A percentile compares a stretch with the other conserved stretches of the same genome.
Conservation (phyloP, 768 basidiomycete genomes). For the Porpolomopsis calyptriformis region DNA sequence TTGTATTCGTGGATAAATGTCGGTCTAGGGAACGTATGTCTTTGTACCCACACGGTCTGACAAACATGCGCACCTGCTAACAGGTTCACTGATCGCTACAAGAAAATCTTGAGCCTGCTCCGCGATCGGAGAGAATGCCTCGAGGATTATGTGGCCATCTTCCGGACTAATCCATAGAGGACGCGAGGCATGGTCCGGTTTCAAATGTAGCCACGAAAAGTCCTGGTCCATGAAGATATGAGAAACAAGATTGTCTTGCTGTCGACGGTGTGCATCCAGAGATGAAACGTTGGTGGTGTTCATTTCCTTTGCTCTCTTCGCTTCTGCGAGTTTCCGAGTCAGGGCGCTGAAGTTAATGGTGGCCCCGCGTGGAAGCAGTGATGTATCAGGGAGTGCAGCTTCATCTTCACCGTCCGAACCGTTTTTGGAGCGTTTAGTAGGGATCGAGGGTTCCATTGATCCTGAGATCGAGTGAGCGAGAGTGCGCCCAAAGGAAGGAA, state of each 20-base stretch:
- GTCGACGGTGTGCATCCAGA: slow-evolving; percentile 54
- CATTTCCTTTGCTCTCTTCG: slow-evolving; percentile 37
- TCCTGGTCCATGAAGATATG: slow-evolving; percentile 80
- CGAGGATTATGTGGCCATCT: slow-evolving; percentile 88
- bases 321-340: slow-evolving; percentile 66
- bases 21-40: slow-evolving; percentile 47
- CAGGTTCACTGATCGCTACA: slow-evolving; percentile 95
- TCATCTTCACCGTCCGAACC: slow-evolving; percentile 46
- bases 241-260: slow-evolving; percentile 68
- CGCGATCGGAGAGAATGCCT: slow-evolving; percentile 95
- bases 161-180: slow-evolving; percentile 96
- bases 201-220: slow-evolving; percentile 78
- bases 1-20: slow-evolving; percentile 99
- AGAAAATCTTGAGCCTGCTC: slow-evolving; percentile 98
- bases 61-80: slow-evolving; percentile 71
- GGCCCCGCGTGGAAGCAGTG: slow-evolving; percentile 54
- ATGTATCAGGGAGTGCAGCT: slow-evolving; percentile 41
- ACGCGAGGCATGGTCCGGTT: slow-evolving; percentile 82
- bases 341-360: slow-evolving; percentile 86
- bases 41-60: slow-evolving; percentile 21
- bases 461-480: slow-evolving; percentile 9
- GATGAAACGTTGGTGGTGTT: slow-evolving; percentile 36
- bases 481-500: neutral
- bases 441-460: slow-evolving; percentile 22
- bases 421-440: slow-evolving; percentile 35